Evolutionary conservation across 108 stramenopile species (phyloP), one percentile per base, ranked within the genome.

Genomic region (Stephanodiscus minutulus): DNA sequence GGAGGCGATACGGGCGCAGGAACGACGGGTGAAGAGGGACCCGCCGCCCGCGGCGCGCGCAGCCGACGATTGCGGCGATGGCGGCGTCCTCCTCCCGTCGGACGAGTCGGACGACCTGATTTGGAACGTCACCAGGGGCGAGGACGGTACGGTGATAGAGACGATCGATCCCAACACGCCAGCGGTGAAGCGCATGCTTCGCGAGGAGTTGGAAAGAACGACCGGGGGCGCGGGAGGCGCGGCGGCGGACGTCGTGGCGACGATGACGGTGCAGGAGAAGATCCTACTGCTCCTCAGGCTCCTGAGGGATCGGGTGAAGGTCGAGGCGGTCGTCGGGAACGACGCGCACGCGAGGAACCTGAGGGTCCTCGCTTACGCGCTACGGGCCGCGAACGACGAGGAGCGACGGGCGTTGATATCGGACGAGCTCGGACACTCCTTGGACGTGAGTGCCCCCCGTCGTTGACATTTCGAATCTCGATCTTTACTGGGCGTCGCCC

Each of bases 1-100:
- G 39, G 91, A 95, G 64, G 78, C 87, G 2, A 92, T 95, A 67
- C 82, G 91, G 5, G 81, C 88, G 50, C 93, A 95, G 72, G 86
- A 92, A 62, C 81, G 83, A 48, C 86, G 86, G 41, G 90, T 89
- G 25, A 87, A 88, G 41, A 79, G 72, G 50, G 12, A 11, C 43
- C 43, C 43, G n/a, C n/a, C n/a, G n/a, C n/a, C n/a, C n/a, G n/a
- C n/a, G n/a, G n/a, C 43, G 43, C 73, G 39, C 43, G 61, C 11
- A 63, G 53, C 27, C 11, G 43, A 41, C 43, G 60, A 55, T 11
- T 48, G 46, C 17, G 73, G 48, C 1, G 43, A 15, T 29, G 35
- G 18, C 11, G 75, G 49, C 18, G 41, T 21, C 24, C 61, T 76
- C 13, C 24, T 35, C 17, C 67, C 46, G 47, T 70, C 74, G 3